Base-by-base conservation (phyloP, 208 protist genomes). In the Leishmania gerbilli region DNA sequence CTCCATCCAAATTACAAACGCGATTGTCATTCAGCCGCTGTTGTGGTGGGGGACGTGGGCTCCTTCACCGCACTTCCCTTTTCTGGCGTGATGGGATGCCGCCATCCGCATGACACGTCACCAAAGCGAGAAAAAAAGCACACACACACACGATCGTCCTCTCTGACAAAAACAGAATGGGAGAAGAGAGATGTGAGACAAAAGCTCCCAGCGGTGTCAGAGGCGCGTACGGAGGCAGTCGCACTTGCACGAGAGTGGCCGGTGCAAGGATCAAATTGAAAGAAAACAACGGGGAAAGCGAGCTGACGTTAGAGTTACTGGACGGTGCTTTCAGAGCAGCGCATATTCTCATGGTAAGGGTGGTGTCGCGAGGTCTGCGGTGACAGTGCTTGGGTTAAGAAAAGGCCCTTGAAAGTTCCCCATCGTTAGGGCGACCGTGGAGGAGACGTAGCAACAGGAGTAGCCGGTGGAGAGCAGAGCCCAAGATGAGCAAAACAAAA, bases 1-100 rank as follows among this genome's bases (percentile, higher is more conserved):
- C 81, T 99, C 99, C 2, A 99, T 97, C 4, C 99, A 80, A 60
- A 99, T 81, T 49, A 99, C 84, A 89, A 99, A 99, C 79, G 98
- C 92, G 58, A 99, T 99, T 21, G 83, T 77, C 87, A 92, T 27
- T n/a, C 67, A 13, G 13, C 6, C 21, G 67, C 40, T 42, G 15
- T 9, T 13, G 17, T 27, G 49, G 21, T 31, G 7, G 67, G 4
- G 24, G 2, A 31, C 42, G 8, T 8, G 92, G 37, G 40, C 21
- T 4, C 45, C 31, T 58, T 45, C 19, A 55, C 31, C 1, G 5
- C 21, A 24, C 0, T 37, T 4, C 27, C n/a, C 9, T 55, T 75
- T 58, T 55, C 47, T 58, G 42, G 71, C 27, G 1, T 42, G 9
- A 24, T 21, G 3, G 47, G 27, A 42, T 7, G 47, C 11, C 42